Base-by-base conservation (phyloP, 1,284 basidiomycete species). In the Earliella scabrosa region DNA sequence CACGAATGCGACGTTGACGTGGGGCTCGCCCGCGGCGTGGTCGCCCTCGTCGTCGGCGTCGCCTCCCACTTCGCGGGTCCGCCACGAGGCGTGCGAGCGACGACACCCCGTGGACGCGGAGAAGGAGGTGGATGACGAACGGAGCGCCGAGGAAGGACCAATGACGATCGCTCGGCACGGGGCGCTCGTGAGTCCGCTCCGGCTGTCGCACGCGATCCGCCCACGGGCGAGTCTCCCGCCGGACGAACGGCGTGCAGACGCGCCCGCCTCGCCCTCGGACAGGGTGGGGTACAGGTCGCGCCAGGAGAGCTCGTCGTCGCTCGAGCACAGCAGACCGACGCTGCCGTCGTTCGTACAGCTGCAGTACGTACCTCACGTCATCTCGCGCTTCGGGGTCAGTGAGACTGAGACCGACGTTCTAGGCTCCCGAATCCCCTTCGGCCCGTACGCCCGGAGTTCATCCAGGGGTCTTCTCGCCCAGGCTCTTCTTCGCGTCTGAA, bases 11-110 rank as follows among this genome's bases (percentile, higher is more conserved):
- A 55, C 57, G 27, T 51, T 48, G 27, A 46, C 54, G 13, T 52
- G 54, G 50, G 57, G 54, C 21, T 45, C 47, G 14, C 47, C 58
- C 11, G 24, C 26, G 40, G 45, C 57, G 3, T 50, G 53, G 9
- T 38, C 56, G 2, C 46, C 54, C 43, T 35, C 52, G 11, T 44
- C 52, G 50, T 49, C 57, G 35, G 49, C 54, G n/a, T 41, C 54
- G 11, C 44, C 48, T 18, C 40, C 50, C 21, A 23, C 40, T 0
- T 40, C 45, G 6, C 34, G 48, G 27, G 20, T 44, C 26, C 38
- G 50, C 45, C 14, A 43, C 24, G 34, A 35, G 24, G n/a, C 27
- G 45, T 46, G 49, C 44, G 40, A n/a, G n/a, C n/a, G 45, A 41
- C 26, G 48, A 45, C 29, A 23, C 54, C 35, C 34, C 45, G 49